phyloP scores from a whole-genome alignment of 169 alveolate genomes.

The Hepatocystis sp. region DNA sequence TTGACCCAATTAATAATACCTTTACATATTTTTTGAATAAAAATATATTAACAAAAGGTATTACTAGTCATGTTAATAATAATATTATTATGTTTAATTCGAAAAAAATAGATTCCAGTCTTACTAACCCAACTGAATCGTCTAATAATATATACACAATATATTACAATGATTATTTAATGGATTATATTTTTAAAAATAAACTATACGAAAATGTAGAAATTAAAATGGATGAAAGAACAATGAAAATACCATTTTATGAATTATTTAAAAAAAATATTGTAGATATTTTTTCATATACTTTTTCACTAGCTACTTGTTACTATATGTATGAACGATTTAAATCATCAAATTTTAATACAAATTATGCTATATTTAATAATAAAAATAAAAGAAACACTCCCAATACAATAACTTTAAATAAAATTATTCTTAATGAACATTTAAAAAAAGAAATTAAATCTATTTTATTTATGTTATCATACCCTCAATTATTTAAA shows the following conservation, averaged over 20 bases:
- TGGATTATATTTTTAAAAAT: slow-evolving; percentile 63
- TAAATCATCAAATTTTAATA: background rate
- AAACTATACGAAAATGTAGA: slow-evolving; percentile 53
- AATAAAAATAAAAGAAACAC: slow-evolving; percentile 2
- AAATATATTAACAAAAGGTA: background rate
- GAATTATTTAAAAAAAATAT: slow-evolving; percentile 21
- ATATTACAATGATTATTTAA: slow-evolving; percentile 49
- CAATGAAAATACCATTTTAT: slow-evolving; percentile 2
- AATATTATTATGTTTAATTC: background rate
- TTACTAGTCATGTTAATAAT: background rate
- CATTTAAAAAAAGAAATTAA: slow-evolving; percentile 44
- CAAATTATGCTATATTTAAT: slow-evolving; percentile 15
- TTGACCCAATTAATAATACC: slow-evolving; percentile 41
- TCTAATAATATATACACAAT: slow-evolving; percentile 10
- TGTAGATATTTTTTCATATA: slow-evolving; percentile 28
- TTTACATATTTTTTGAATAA: slow-evolving; percentile 17
- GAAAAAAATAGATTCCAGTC: background rate
- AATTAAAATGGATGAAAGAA: slow-evolving; percentile 20
- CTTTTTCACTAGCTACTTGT: slow-evolving; percentile 9
- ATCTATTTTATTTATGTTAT: slow-evolving; percentile 19
- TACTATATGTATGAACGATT: slow-evolving; percentile 38
- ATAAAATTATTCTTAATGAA: slow-evolving; percentile 25
- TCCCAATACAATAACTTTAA: slow-evolving; percentile 10
- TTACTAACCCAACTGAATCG: background rate
- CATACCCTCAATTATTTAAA: slow-evolving; percentile 21